These are phyloP conservation scores for Solanum chacoense DNA, from an alignment of 305 asterid genomes.

Conservation along the genomic window DNA sequence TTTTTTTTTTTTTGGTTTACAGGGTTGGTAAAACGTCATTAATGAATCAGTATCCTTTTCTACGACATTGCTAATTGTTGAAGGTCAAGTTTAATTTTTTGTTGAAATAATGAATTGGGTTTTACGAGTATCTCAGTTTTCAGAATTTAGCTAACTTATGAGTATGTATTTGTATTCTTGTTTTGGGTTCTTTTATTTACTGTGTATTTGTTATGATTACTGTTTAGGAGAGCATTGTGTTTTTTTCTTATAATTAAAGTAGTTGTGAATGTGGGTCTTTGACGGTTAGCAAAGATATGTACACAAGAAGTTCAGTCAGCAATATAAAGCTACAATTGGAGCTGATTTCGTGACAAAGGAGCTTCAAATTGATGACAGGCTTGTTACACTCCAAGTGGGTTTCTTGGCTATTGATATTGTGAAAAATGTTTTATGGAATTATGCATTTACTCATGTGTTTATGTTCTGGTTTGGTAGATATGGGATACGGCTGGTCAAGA, in stretches of 20 bases:
- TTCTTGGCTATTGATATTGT: not conserved
- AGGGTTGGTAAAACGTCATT: slow-evolving; percentile 97
- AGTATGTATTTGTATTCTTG: not conserved
- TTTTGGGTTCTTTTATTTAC: not conserved
- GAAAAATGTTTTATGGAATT: not conserved
- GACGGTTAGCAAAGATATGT: slow-evolving; percentile 55
- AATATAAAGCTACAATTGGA: slow-evolving; percentile 96
- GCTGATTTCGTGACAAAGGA: slow-evolving; percentile 98
- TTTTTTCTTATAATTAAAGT: not conserved
- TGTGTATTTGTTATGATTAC: not conserved
- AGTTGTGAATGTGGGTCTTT: slow-evolving; percentile 21
- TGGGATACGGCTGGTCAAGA: slow-evolving; percentile 99
- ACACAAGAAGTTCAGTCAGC: slow-evolving; percentile 95
- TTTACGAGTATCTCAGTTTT: not conserved
- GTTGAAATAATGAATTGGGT: not conserved
- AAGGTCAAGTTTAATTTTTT: not conserved
- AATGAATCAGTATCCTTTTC: slow-evolving; percentile 93
- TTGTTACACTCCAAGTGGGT: slow-evolving; percentile 87
- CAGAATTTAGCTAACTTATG: not conserved
- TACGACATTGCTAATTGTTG: not conserved
- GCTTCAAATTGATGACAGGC: slow-evolving; percentile 89
- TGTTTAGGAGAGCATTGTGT: not conserved
- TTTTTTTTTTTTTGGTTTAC: not conserved
- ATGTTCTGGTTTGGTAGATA: slow-evolving; percentile 37
- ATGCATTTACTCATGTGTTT: not conserved